Base-by-base conservation (phyloP, 495 filamentous ascomycete species). In the Amorphotheca resinae region DNA sequence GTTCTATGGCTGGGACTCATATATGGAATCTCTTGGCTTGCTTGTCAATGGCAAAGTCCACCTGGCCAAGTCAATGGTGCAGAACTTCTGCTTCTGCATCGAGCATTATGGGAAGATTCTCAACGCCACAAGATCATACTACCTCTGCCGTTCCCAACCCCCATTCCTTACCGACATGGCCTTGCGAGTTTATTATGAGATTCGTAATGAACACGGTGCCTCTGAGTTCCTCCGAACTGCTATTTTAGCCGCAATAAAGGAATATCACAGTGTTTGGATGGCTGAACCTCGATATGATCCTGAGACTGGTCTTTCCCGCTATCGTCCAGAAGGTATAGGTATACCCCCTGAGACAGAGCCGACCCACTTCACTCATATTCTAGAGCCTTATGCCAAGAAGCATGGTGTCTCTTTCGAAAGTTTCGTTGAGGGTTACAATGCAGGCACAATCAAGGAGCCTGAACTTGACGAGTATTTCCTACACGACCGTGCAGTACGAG, bases 151-250 rank as follows among this genome's bases (percentile, higher is more conserved):
- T 39, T 91, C 93, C 0, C 91, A 98, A 62, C 91, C 91, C 1
- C 93, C 91, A 15, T 96, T 98, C 64, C 67, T 98, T 34, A 96
- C 93, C 18, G 93, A 96, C 63, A 94, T 98, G 84, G 86, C 93
- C 4, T 66, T 95, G 36, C 77, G 82, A 20, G 82, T 87, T 2
- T 96, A 87, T 54, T 83, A 93, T 43, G 79, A 78, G 44, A 96
- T 95, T 48, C 80, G 81, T 63, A 74, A 80, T 45, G 82, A 93
- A 50, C 76, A 79, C 0, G 80, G 72, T 32, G 72, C 87, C 2
- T 45, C 71, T 23, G 84, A 93, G 0, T 93, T 95, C 59, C 70
- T 98, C 41, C 70, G 73, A 11, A 72, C 69, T 15, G 76, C 87
- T 2, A 80, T 83, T 11, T 69, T 95, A 7, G 91, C 91, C 4